Conservation (phyloP, 2,329 filamentous ascomycete species). For the Delphinella strobiligena region DNA sequence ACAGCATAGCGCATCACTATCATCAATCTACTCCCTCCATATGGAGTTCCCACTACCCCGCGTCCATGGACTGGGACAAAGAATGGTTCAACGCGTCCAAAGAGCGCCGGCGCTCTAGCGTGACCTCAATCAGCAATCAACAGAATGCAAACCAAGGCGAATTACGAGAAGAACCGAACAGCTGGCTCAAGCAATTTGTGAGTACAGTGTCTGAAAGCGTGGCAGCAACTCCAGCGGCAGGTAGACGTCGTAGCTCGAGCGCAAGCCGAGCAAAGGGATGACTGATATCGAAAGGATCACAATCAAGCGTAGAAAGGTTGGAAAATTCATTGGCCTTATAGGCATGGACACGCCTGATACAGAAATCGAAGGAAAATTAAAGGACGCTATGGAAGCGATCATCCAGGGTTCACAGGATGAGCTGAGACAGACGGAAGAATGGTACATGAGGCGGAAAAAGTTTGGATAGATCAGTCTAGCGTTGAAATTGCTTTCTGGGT, state of each 20-base stretch:
- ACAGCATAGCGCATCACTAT: slow-evolving; percentile 59
- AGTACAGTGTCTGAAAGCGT: background rate
- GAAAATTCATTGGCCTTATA: slow-evolving; percentile 59
- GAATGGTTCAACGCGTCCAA: slow-evolving; percentile 3
- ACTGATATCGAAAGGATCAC: slow-evolving; percentile 27
- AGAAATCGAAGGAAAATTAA: slow-evolving; percentile 31
- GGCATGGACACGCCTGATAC: slow-evolving; percentile 45
- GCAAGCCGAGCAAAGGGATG: slow-evolving; percentile 14
- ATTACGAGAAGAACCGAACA: no score
- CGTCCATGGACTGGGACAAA: slow-evolving; percentile 49
- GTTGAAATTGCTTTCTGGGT: no score
- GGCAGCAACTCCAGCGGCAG: background rate
- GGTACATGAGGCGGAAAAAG: slow-evolving; percentile 21
- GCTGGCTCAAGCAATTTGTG: no score
- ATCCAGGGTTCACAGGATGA: slow-evolving; percentile 19
- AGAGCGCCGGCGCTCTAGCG: no score
- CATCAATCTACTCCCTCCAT: slow-evolving; percentile 50
- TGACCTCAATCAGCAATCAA: background rate
- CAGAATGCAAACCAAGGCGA: no score
- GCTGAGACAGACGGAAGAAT: slow-evolving; percentile 20
- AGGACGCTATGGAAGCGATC: slow-evolving; percentile 20
- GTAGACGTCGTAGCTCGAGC: background rate
- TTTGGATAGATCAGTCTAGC: no score
- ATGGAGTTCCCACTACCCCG: slow-evolving; percentile 52
- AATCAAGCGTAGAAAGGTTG: slow-evolving; percentile 57